Percentiles rank a stretch among this genome's conserved stretches.
Evolutionary conservation across 768 basidiomycete genomes (phyloP).

Genomic region (Cystobasidium tubakii): DNA sequence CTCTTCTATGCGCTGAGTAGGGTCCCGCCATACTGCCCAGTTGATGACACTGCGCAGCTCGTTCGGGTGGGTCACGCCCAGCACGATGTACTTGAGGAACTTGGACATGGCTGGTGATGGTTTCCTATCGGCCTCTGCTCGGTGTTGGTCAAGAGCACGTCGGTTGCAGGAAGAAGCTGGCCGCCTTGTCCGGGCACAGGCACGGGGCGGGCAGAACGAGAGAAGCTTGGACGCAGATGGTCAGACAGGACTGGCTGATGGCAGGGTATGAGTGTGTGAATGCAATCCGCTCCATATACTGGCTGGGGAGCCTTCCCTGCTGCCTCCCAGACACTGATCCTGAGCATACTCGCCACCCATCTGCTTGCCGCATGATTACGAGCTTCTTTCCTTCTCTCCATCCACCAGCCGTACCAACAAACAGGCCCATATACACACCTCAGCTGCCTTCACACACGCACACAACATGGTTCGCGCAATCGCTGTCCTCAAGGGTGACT

Average conservation of each 20-base stretch:
- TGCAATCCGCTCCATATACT: too few species aligned
- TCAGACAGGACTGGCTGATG: too few species aligned
- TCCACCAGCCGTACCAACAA: not conserved
- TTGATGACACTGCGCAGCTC: slow-evolving; percentile 80
- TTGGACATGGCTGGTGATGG: slow-evolving; percentile 19
- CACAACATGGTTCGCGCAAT: slow-evolving; percentile 28
- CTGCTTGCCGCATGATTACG: not conserved
- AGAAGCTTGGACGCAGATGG: too few species aligned
- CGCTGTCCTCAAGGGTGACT: slow-evolving; percentile 37
- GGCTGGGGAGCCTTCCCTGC: too few species aligned
- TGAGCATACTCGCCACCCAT: not conserved
- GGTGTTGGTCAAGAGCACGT: too few species aligned
- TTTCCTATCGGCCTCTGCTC: too few species aligned
- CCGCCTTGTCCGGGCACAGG: too few species aligned
- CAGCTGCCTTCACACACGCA: not conserved
- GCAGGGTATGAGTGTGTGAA: too few species aligned
- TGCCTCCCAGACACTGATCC: not conserved
- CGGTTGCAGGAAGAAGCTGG: too few species aligned
- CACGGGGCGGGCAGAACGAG: too few species aligned
- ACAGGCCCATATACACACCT: not conserved
- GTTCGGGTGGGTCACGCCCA: slow-evolving; percentile 59
- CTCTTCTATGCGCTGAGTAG: slow-evolving; percentile 63
- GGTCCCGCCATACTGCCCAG: slow-evolving; percentile 58
- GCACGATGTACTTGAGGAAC: slow-evolving; percentile 22
- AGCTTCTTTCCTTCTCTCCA: not conserved